Conservation (phyloP, 805 yeast genomes). For the Ogataea salicorniae region DNA sequence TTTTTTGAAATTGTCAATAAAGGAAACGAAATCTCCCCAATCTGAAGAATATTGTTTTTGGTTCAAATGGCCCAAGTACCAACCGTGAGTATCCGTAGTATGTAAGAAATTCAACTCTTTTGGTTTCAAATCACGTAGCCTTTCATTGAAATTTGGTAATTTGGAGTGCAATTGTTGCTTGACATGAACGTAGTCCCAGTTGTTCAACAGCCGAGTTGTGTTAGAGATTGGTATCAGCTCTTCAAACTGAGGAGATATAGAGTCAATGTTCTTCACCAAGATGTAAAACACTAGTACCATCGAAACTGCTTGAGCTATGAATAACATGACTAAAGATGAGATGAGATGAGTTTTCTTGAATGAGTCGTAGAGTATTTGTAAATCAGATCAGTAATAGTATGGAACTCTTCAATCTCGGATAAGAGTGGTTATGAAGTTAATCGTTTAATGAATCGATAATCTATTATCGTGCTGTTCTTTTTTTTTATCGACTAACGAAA, state of each 20-base stretch:
- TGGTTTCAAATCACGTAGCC: constrained; percentile 52
- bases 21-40: constrained; percentile 89
- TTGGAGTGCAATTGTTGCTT: constrained; percentile 30
- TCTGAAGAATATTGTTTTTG: constrained; percentile 76
- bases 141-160: constrained; percentile 31
- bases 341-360: no score
- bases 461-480: no score
- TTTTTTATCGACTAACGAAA: no score
- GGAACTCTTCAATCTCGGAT: no score
- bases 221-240: background rate
- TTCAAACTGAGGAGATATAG: background rate
- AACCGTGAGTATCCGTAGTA: constrained; percentile 96
- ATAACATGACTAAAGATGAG: no score
- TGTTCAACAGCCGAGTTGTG: background rate
- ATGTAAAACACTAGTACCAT: constrained; percentile 3
- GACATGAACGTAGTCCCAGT: constrained; percentile 4
- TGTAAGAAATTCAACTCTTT: constrained; percentile 82
- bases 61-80: constrained; percentile 86
- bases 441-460: no score
- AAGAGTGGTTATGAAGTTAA: no score
- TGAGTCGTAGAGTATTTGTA: no score
- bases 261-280: constrained; percentile 4
- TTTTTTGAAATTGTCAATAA: constrained; percentile 45
- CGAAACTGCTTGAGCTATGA: no score
- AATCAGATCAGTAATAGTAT: no score